phyloP scores from a whole-genome alignment of 2,329 filamentous ascomycete species.

The Talaromyces sp. region DNA sequence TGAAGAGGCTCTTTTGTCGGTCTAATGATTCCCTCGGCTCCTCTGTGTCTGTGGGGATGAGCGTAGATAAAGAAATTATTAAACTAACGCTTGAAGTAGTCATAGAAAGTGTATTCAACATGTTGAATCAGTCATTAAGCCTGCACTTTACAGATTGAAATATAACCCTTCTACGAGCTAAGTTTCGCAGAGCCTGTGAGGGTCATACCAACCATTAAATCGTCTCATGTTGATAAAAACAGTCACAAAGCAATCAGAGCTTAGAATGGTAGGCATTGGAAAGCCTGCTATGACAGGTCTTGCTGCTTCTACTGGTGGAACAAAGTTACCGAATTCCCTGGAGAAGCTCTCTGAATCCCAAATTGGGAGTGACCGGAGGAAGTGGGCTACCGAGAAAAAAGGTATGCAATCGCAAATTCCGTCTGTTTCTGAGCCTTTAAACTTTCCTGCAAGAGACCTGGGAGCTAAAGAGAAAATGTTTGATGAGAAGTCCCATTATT shows the following conservation, averaged over 20 bases:
- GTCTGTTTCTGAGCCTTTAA: not conserved
- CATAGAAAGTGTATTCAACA: no score
- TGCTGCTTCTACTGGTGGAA: not conserved
- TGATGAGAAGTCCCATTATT: not conserved
- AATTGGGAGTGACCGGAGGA: slow-evolving; percentile 14
- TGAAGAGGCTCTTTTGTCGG: no score
- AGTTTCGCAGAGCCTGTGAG: no score
- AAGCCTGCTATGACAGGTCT: not conserved
- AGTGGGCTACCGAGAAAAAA: slow-evolving; percentile 12
- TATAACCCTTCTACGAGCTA: no score
- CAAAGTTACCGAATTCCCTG: slow-evolving; percentile 7
- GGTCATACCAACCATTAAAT: not conserved
- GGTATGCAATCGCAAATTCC: not conserved
- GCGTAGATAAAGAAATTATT: no score
- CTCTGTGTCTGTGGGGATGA: no score
- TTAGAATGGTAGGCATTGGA: slow-evolving; percentile 9
- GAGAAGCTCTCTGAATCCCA: slow-evolving; percentile 18
- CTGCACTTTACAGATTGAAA: no score
- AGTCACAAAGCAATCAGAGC: not conserved
- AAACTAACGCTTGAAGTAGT: no score
- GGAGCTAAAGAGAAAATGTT: not conserved
- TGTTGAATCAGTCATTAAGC: no score
- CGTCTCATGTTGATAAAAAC: not conserved
- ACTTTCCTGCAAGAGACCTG: not conserved
- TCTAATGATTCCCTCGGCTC: no score